A percentile compares a stretch with the other conserved stretches of the same genome.
These are phyloP conservation scores for Aspergillus panamensis DNA, from an alignment of 495 filamentous ascomycete species.

Conservation along the genomic window DNA sequence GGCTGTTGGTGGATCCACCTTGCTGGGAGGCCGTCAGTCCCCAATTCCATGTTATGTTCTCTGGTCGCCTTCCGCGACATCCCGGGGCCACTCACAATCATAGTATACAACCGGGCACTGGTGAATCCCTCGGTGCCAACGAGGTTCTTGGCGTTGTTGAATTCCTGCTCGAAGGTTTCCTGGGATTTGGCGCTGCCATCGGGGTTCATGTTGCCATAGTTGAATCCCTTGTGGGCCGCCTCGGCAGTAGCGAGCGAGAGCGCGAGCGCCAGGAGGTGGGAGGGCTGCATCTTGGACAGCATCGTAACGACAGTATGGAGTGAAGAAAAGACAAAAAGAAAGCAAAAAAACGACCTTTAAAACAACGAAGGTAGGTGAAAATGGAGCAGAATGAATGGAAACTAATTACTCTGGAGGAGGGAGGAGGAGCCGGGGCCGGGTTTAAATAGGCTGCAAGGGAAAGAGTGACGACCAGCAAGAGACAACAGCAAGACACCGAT, in stretches of 20 bases:
- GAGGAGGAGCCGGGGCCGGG: no score
- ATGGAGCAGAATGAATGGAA: no score
- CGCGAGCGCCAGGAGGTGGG: constrained; percentile 43
- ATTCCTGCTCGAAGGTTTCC: constrained; percentile 66
- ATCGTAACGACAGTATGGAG: neutral
- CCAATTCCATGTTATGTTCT: neutral
- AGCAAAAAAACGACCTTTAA: neutral
- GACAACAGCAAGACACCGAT: no score
- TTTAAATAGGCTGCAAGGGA: no score
- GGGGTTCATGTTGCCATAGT: constrained; percentile 66
- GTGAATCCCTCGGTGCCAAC: constrained; percentile 69
- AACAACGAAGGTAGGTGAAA: no score
- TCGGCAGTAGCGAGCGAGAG: constrained; percentile 42
- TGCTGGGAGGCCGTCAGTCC: constrained; percentile 33
- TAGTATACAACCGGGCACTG: constrained; percentile 65
- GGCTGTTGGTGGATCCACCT: constrained; percentile 54
- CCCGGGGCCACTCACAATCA: constrained; percentile 36
- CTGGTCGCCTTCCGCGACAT: neutral
- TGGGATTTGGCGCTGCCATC: constrained; percentile 60
- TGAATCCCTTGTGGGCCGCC: constrained; percentile 69
- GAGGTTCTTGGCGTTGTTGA: constrained; percentile 65
- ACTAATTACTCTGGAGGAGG: no score
- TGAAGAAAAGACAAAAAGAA: neutral
- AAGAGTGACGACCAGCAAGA: no score
- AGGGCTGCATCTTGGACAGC: constrained; percentile 19